Conservation (phyloP, 2,329 filamentous ascomycete genomes). For the Fusarium devonianum region DNA sequence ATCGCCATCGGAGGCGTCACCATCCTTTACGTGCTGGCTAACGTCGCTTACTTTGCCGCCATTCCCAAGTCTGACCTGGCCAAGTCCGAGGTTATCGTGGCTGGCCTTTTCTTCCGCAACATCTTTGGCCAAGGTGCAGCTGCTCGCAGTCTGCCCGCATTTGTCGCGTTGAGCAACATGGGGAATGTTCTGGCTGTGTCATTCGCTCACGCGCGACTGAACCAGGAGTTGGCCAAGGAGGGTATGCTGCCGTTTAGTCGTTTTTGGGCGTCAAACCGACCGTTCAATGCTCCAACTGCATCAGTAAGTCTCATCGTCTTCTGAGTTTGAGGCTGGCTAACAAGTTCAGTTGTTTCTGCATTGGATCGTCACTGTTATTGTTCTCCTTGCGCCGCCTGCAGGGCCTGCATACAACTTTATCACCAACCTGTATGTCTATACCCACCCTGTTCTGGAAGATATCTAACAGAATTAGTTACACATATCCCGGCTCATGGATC, state of each 20-base stretch:
- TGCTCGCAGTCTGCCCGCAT: slow-evolving; percentile 56
- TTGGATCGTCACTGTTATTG: slow-evolving; percentile 69
- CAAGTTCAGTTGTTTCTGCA: slow-evolving; percentile 63
- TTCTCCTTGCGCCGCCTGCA: slow-evolving; percentile 71
- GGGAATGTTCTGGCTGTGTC: slow-evolving; percentile 69
- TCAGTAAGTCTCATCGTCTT: slow-evolving; percentile 46
- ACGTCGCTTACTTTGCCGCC: slow-evolving; percentile 71
- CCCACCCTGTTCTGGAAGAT: accelerated
- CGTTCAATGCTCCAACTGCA: slow-evolving; percentile 70
- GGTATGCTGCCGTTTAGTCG: slow-evolving; percentile 70
- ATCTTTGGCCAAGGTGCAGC: slow-evolving; percentile 66
- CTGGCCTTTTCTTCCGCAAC: slow-evolving; percentile 67
- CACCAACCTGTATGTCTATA: slow-evolving; percentile 54
- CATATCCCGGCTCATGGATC: slow-evolving; percentile 62
- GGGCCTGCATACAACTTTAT: slow-evolving; percentile 75
- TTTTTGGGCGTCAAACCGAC: slow-evolving; percentile 74
- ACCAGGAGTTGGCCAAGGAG: slow-evolving; percentile 74
- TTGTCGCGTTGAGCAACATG: slow-evolving; percentile 67
- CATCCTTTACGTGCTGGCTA: slow-evolving; percentile 68
- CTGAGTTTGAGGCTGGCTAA: slow-evolving; percentile 10
- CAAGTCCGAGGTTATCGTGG: slow-evolving; percentile 65
- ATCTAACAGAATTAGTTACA: slow-evolving; percentile 46
- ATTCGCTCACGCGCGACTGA: slow-evolving; percentile 65
- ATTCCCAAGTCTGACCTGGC: slow-evolving; percentile 66
- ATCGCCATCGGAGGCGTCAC: slow-evolving; percentile 65